phyloP scores from a whole-genome alignment of 108 stramenopile species.

The Stephanodiscus minutulus region DNA sequence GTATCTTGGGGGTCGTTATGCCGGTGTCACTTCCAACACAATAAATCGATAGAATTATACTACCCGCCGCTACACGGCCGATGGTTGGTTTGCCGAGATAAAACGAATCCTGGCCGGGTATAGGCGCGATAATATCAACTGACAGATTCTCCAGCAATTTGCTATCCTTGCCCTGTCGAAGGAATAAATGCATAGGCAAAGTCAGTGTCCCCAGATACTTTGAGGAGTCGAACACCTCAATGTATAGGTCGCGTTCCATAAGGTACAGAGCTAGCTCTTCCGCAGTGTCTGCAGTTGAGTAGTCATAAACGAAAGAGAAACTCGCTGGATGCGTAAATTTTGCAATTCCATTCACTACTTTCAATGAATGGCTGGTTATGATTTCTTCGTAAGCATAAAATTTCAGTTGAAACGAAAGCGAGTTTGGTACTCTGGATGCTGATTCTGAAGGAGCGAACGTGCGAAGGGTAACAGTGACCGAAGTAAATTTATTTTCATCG shows the following conservation, averaged over 20 bases:
- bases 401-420: slow-evolving; percentile 17
- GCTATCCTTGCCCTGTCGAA: slow-evolving; percentile 24
- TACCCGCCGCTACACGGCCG: not conserved
- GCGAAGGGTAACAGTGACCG: slow-evolving; percentile 1
- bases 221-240: slow-evolving; percentile 21
- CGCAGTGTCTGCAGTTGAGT: not conserved
- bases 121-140: slow-evolving; percentile 20
- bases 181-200: slow-evolving; percentile 24
- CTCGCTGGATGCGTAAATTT: slow-evolving; percentile 2
- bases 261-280: slow-evolving; percentile 9
- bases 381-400: slow-evolving; percentile 7
- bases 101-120: not conserved
- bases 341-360: not conserved
- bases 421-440: not conserved
- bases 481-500: slow-evolving; percentile 22
- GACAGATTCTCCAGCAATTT: slow-evolving; percentile 26
- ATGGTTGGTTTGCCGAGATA: not conserved
- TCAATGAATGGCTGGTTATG: not conserved
- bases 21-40: not conserved
- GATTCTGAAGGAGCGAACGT: slow-evolving; percentile 3
- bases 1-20: not conserved
- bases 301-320: slow-evolving; percentile 22
- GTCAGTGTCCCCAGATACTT: slow-evolving; percentile 23
- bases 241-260: slow-evolving; percentile 14
- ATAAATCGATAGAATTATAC: not conserved